Evolutionary conservation across 2,329 filamentous ascomycete species (phyloP), one percentile per base, ranked within the genome.

Genomic region (Conoideocrella luteorostrata): DNA sequence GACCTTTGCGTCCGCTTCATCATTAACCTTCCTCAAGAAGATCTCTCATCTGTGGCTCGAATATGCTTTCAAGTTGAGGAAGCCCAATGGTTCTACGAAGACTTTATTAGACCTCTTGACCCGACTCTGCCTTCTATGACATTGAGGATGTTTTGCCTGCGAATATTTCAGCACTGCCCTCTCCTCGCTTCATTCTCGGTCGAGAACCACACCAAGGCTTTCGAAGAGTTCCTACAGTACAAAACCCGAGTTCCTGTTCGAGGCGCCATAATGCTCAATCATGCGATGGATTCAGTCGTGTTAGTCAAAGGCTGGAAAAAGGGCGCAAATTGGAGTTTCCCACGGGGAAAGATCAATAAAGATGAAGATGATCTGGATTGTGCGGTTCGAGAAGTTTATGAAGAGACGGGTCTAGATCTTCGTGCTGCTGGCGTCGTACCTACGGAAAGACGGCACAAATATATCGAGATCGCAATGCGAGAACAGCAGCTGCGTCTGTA

Each of bases 11-110:
- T 95, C 64, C 88, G 94, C 62, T 98, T 98, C 69, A 91, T 98
- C 61, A 88, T 97, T 66, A 97, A 98, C 68, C 79, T 97, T 49
- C 93, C 94, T 36, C 77, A 86, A 52, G 88, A 93, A 66, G 93
- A 98, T 66, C 78, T 97, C 37, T 82, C 83, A 52, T 89, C 87
- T 3, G 86, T 95, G 46, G 88, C 89, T 61, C 85, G 93, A 60
- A 93, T 98, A 67, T 97, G 91, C 69, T 98, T 98, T 65, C 90
- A 97, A 68, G 86, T 98, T 55, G 93, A 98, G 67, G 94, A 98
- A 68, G 93, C 93, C 56, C 94, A 98, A 81, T 98, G 93, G 93
- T 98, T 95, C 68, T 98, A 98, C 78, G 93, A 98, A 73, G 93
- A 98, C 67, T 98, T 98, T 62, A 88, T 98, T 63, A 87, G 93